phyloP scores from a whole-genome alignment of 805 yeast species.

The Wickerhamiella brachini region DNA sequence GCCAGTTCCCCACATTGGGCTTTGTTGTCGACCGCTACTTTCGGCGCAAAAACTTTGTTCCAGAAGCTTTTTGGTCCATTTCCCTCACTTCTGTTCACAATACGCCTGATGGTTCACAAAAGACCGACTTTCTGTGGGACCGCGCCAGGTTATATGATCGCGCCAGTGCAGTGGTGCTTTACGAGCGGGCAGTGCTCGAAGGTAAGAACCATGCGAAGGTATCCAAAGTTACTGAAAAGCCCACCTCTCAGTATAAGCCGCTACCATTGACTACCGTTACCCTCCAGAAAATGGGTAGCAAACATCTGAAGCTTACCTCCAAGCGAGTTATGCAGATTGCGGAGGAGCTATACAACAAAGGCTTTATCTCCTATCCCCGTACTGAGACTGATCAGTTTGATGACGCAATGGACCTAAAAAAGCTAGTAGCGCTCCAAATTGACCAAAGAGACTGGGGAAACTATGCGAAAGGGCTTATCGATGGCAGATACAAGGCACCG shows the following conservation, averaged over 20 bases:
- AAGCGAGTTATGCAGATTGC: slow-evolving; percentile 64
- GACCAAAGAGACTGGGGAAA: slow-evolving; percentile 49
- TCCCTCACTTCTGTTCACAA: slow-evolving; percentile 34
- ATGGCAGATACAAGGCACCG: slow-evolving; percentile 46
- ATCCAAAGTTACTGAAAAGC: slow-evolving; percentile 37
- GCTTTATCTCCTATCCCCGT: slow-evolving; percentile 88
- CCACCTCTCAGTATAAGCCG: slow-evolving; percentile 69
- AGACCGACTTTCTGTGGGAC: slow-evolving; percentile 51
- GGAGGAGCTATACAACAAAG: slow-evolving; percentile 71
- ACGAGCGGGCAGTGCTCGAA: slow-evolving; percentile 46
- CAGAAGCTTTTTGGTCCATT: slow-evolving; percentile 74
- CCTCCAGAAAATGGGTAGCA: slow-evolving; percentile 74
- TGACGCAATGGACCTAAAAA: slow-evolving; percentile 51
- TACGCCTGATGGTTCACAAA: slow-evolving; percentile 15
- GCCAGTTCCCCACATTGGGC: slow-evolving; percentile 95
- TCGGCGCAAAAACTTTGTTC: slow-evolving; percentile 52
- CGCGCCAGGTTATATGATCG: slow-evolving; percentile 63
- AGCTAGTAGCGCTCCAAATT: slow-evolving; percentile 47
- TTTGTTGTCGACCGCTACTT: slow-evolving; percentile 87
- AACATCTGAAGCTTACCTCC: slow-evolving; percentile 61
- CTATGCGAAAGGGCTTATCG: slow-evolving; percentile 40
- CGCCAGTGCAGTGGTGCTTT: slow-evolving; percentile 45
- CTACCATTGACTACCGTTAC: slow-evolving; percentile 90
- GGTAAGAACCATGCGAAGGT: slow-evolving; percentile 38
- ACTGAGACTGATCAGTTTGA: slow-evolving; percentile 93